These are phyloP conservation scores for Mycena alexandri DNA, from an alignment of 768 basidiomycete species.

Conservation along the genomic window DNA sequence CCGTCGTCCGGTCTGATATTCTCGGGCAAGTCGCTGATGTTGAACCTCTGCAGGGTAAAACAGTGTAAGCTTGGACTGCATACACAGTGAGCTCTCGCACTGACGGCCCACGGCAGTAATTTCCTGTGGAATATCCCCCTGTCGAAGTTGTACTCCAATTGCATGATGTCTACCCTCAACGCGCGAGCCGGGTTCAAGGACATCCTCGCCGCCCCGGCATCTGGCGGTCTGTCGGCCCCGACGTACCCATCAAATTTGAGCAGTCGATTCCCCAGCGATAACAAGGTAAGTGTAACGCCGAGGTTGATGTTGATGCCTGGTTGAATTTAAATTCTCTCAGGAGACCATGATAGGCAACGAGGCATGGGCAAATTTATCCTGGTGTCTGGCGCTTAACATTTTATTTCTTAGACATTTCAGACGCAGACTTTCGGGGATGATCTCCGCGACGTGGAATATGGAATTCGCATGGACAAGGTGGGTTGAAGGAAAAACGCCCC, in stretches of 20 bases:
- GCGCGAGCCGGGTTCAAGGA: constrained; percentile 1
- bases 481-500: not conserved
- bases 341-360: too few species aligned
- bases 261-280: not conserved
- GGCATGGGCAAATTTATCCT: not conserved
- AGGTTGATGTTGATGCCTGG: too few species aligned
- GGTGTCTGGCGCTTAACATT: not conserved
- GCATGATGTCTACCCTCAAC: constrained; percentile 22
- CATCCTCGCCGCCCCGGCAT: not conserved
- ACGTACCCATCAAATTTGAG: too few species aligned
- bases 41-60: constrained; percentile 11
- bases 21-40: not conserved
- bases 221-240: not conserved
- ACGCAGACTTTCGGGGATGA: not conserved
- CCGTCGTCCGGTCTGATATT: not conserved
- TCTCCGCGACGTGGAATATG: not conserved
- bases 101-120: not conserved
- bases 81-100: too few species aligned
- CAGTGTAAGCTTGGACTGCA: constrained; percentile 3
- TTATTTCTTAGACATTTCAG: not conserved
- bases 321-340: too few species aligned
- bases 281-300: too few species aligned
- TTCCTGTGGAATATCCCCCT: constrained; percentile 29
- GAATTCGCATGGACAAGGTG: constrained; percentile 14
- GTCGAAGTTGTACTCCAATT: constrained; percentile 22